phyloP scores from a whole-genome alignment of 176 grass and related monocot genomes.

The Saccharum officinarum region DNA sequence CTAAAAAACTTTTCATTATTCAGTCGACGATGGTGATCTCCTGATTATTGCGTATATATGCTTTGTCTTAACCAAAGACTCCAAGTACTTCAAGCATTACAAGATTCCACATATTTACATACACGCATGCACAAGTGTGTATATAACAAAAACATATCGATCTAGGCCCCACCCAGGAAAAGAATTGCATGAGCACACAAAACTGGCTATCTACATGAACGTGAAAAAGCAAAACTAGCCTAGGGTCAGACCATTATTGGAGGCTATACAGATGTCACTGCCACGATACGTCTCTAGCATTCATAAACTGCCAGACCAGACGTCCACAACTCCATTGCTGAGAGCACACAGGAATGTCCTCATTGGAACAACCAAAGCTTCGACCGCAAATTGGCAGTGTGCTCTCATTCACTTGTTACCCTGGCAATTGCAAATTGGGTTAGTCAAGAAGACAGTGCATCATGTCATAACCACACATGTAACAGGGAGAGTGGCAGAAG shows the following conservation, averaged over 20 bases:
- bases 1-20: background rate
- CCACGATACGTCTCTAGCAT: slow-evolving; percentile 14
- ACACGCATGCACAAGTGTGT: slow-evolving; percentile 21
- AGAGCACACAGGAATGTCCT: slow-evolving; percentile 27
- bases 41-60: slow-evolving; percentile 32
- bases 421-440: slow-evolving; percentile 24
- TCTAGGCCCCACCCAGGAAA: slow-evolving; percentile 35
- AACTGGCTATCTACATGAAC: slow-evolving; percentile 52
- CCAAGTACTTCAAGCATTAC: slow-evolving; percentile 14
- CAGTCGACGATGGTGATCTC: background rate
- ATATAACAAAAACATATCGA: slow-evolving; percentile 29
- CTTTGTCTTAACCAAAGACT: slow-evolving; percentile 1
- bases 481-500: slow-evolving; percentile 2
- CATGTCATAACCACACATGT: background rate
- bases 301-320: slow-evolving; percentile 21
- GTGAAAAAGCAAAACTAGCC: slow-evolving; percentile 40
- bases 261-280: slow-evolving; percentile 43
- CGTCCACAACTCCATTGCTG: slow-evolving; percentile 16
- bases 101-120: slow-evolving; percentile 43
- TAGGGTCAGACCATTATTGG: slow-evolving; percentile 52
- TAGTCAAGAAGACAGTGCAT: background rate
- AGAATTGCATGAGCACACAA: slow-evolving; percentile 48
- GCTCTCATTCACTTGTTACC: slow-evolving; percentile 56
- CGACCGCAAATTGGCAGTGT: background rate
- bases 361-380: slow-evolving; percentile 42